A percentile compares a stretch with the other conserved stretches of the same genome.
phyloP scores from a whole-genome alignment of 2,329 filamentous ascomycete genomes.

The Aspergillus brunneoviolaceus region DNA sequence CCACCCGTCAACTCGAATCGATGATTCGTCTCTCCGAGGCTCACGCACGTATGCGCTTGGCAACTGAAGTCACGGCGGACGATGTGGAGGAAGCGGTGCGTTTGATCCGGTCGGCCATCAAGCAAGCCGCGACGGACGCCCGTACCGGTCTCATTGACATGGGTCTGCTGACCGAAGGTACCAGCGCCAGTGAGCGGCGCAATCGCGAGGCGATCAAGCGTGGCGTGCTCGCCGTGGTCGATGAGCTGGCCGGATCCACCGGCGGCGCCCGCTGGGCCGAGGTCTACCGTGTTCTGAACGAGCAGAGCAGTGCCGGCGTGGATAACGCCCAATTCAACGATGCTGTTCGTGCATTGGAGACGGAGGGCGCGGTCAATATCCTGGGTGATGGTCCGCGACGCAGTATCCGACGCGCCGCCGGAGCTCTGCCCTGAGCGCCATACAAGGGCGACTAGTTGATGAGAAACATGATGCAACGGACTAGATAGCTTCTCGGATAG shows the following conservation, averaged over 20 bases:
- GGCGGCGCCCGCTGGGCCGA: constrained; percentile 76
- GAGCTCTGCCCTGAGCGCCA: constrained; percentile 26
- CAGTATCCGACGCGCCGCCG: constrained; percentile 73
- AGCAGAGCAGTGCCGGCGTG: constrained; percentile 66
- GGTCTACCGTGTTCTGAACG: constrained; percentile 68
- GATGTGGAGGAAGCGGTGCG: constrained; percentile 91
- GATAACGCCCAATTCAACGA: constrained; percentile 82
- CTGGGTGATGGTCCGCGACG: constrained; percentile 81
- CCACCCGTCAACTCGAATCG: constrained; percentile 91
- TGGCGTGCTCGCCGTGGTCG: constrained; percentile 70
- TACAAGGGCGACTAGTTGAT: constrained; percentile 15
- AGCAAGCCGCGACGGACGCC: constrained; percentile 93
- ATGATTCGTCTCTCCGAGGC: constrained; percentile 98
- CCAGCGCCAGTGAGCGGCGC: constrained; percentile 79
- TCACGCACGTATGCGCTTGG: constrained; percentile 95
- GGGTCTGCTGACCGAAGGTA: constrained; percentile 92
- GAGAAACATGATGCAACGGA: constrained; percentile 32
- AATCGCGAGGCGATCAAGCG: constrained; percentile 80
- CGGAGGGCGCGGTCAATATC: constrained; percentile 78
- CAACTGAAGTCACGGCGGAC: constrained; percentile 68
- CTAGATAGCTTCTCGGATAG: constrained; percentile 24
- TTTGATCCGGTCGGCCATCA: constrained; percentile 88
- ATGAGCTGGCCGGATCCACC: constrained; percentile 71
- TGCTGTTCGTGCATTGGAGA: constrained; percentile 74
- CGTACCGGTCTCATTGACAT: constrained; percentile 93